A percentile compares a stretch with the other conserved stretches of the same genome.
These are phyloP conservation scores for Ambrosiella beaveri DNA, from an alignment of 2,329 filamentous ascomycete genomes.

Conservation along the genomic window DNA sequence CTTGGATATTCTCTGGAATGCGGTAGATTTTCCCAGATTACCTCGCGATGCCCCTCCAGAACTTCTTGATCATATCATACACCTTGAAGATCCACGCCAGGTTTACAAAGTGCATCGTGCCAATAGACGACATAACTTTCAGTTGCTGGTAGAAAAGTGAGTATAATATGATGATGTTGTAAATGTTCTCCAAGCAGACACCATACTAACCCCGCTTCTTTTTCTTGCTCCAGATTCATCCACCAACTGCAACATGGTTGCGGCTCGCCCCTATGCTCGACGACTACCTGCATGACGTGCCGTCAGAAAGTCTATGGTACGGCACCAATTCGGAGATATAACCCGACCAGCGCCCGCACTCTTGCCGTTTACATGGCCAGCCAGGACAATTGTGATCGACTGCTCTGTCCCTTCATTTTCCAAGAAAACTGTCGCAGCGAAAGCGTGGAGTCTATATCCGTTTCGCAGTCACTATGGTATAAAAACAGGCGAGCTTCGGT, in stretches of 20 bases:
- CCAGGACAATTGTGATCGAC: constrained; percentile 56
- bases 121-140: constrained; percentile 44
- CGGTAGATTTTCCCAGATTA: constrained; percentile 40
- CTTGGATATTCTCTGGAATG: constrained; percentile 42
- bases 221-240: constrained; percentile 42
- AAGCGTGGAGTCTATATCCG: constrained; percentile 28
- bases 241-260: constrained; percentile 72
- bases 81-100: constrained; percentile 43
- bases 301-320: constrained; percentile 49
- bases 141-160: constrained; percentile 50
- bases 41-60: constrained; percentile 43
- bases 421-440: constrained; percentile 27
- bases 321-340: constrained; percentile 60
- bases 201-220: constrained; percentile 14
- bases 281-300: constrained; percentile 65
- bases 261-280: constrained; percentile 48
- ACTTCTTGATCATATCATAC: constrained; percentile 35
- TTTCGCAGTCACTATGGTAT: constrained; percentile 20
- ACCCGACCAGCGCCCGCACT: constrained; percentile 62
- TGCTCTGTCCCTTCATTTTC: constrained; percentile 42
- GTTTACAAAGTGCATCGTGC: constrained; percentile 45
- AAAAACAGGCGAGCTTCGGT: constrained; percentile 1
- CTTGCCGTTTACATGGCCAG: constrained; percentile 66
- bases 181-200: background rate
- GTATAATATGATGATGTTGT: constrained; percentile 14